Percentiles rank a stretch among this genome's conserved stretches.
These are phyloP conservation scores for Fusarium caatingaense DNA, from an alignment of 2,329 filamentous ascomycete species.

Conservation along the genomic window DNA sequence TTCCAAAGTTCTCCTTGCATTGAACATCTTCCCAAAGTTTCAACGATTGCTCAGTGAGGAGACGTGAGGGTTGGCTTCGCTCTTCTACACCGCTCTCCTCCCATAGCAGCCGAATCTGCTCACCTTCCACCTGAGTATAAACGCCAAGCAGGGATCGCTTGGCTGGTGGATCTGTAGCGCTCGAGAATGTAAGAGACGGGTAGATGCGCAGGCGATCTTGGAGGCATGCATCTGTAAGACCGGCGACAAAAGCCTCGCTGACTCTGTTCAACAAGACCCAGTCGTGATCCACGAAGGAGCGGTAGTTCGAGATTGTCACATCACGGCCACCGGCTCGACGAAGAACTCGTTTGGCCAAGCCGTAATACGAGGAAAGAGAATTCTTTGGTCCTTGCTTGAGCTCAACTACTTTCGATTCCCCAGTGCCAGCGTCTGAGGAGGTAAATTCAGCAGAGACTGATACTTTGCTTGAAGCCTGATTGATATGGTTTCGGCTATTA, in stretches of 20 bases:
- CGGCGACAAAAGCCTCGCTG: slow-evolving; percentile 64
- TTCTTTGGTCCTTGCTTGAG: slow-evolving; percentile 58
- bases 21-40: slow-evolving; percentile 60
- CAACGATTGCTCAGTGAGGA: slow-evolving; percentile 52
- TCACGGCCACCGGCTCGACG: slow-evolving; percentile 63
- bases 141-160: slow-evolving; percentile 65
- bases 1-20: slow-evolving; percentile 53
- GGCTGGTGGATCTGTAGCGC: slow-evolving; percentile 42
- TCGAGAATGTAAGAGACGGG: slow-evolving; percentile 59
- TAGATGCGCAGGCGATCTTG: slow-evolving; percentile 58
- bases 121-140: slow-evolving; percentile 66
- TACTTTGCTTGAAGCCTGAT: slow-evolving; percentile 5
- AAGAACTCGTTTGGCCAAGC: slow-evolving; percentile 61
- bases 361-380: slow-evolving; percentile 60
- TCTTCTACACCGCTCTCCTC: slow-evolving; percentile 41
- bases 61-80: slow-evolving; percentile 28
- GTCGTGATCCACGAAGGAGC: slow-evolving; percentile 58
- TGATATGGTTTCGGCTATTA: slow-evolving; percentile 37
- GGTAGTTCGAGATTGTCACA: slow-evolving; percentile 59
- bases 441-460: slow-evolving; percentile 35
- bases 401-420: slow-evolving; percentile 41
- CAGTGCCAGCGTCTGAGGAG: slow-evolving; percentile 28
- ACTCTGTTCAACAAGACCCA: slow-evolving; percentile 63
- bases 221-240: slow-evolving; percentile 62
- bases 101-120: slow-evolving; percentile 60